A percentile compares a stretch with the other conserved stretches of the same genome.
These are phyloP conservation scores for Tylopilus felleus DNA, from an alignment of 768 basidiomycete genomes.

Conservation along the genomic window DNA sequence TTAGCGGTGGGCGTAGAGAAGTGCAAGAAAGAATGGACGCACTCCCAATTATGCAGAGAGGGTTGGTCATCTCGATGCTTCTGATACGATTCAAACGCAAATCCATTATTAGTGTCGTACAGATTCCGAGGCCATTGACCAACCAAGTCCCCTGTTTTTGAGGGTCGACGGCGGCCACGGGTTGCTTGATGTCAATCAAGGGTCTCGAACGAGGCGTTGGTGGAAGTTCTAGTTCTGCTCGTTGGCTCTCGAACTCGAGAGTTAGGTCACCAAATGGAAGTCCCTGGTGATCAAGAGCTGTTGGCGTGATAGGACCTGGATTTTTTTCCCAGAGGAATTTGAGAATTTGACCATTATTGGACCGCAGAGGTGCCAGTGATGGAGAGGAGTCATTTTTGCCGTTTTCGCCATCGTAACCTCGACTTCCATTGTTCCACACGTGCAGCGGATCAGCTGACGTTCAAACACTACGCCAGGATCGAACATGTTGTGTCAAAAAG, in stretches of 20 bases:
- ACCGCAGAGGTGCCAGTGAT: constrained; percentile 11
- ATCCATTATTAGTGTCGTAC: constrained; percentile 1
- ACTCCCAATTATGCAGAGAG: constrained; percentile 14
- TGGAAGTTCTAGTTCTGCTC: constrained; percentile 1
- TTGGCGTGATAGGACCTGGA: constrained; percentile 20
- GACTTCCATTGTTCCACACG: constrained; percentile 34
- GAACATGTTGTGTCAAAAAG: constrained; percentile 17
- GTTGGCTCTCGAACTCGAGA: constrained; percentile 20
- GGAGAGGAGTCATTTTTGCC: constrained; percentile 17
- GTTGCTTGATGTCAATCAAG: constrained; percentile 17
- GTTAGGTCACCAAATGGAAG: constrained; percentile 30
- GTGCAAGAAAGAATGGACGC: constrained; percentile 27
- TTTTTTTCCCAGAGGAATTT: constrained; percentile 21
- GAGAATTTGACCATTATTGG: constrained; percentile 25
- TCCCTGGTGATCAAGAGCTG: constrained; percentile 25
- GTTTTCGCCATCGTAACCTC: constrained; percentile 25
- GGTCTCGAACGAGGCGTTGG: constrained; percentile 14
- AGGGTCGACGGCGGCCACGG: constrained; percentile 8
- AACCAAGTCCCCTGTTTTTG: constrained; percentile 16
- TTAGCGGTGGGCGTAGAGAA: constrained; percentile 27
- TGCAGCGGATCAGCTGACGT: constrained; percentile 26
- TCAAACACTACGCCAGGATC: constrained; percentile 20
- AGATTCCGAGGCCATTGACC: constrained; percentile 11
- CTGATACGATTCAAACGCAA: constrained; percentile 18
- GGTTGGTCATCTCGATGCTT: constrained; percentile 19